phyloP scores from a whole-genome alignment of 768 basidiomycete species.

The Cytidiella melzeri region DNA sequence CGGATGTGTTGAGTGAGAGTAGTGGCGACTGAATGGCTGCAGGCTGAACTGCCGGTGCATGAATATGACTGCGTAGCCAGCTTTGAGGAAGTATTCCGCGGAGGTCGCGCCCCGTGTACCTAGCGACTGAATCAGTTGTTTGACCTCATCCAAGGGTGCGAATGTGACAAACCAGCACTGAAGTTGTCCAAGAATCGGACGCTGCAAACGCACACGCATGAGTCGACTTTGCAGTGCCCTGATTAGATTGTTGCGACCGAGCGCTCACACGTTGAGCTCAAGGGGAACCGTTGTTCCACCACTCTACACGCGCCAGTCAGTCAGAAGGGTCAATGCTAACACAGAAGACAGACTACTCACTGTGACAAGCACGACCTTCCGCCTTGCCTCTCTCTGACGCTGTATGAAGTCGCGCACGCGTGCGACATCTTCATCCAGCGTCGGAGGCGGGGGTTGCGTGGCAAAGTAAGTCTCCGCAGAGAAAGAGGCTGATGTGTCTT shows the following conservation, averaged over 20 bases:
- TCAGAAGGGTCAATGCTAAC: conserved; percentile 5
- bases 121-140: conserved; percentile 22
- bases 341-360: conserved; percentile 40
- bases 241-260: neutral
- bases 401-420: conserved; percentile 64
- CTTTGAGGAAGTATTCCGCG: conserved; percentile 93
- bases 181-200: conserved; percentile 99
- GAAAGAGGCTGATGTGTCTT: conserved; percentile 41
- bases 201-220: conserved; percentile 38
- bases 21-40: conserved; percentile 95
- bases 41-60: conserved; percentile 98
- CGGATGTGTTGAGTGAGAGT: conserved; percentile 96
- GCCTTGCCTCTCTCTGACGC: conserved; percentile 54
- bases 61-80: conserved; percentile 96
- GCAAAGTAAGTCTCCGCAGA: conserved; percentile 89
- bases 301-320: conserved; percentile 57
- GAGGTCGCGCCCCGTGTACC: conserved; percentile 97
- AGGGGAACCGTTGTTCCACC: conserved; percentile 97
- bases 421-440: conserved; percentile 62
- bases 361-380: conserved; percentile 89
- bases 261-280: conserved; percentile 95
- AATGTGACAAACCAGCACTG: conserved; percentile 69
- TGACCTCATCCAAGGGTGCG: neutral
- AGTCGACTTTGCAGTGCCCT: conserved; percentile 8
- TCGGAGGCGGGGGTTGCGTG: conserved; percentile 74